These are phyloP conservation scores for Calocybe gambosa DNA, from an alignment of 1,284 basidiomycete species.

Conservation along the genomic window DNA sequence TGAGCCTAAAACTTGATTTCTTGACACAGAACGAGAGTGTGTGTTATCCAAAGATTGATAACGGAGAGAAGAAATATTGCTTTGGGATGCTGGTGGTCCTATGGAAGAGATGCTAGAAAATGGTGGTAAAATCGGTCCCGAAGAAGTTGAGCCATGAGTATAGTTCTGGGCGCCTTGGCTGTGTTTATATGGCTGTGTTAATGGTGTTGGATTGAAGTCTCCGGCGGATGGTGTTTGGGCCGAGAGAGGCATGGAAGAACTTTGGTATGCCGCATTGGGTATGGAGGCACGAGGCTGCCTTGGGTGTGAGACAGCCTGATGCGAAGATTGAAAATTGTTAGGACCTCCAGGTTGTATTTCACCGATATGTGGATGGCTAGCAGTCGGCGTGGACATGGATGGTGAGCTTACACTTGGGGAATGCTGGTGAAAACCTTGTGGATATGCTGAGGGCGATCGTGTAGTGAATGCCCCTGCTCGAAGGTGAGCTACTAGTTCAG, in stretches of 20 bases:
- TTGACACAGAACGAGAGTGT: slow-evolving; percentile 31
- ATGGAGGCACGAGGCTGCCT: slow-evolving; percentile 27
- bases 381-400: slow-evolving; percentile 51
- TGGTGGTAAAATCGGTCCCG: slow-evolving; percentile 57
- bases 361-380: slow-evolving; percentile 36
- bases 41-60: slow-evolving; percentile 43
- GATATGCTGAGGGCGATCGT: slow-evolving; percentile 61
- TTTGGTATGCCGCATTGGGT: slow-evolving; percentile 23
- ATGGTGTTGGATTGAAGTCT: slow-evolving; percentile 23
- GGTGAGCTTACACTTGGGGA: slow-evolving; percentile 67
- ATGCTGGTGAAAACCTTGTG: slow-evolving; percentile 47
- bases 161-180: slow-evolving; percentile 25
- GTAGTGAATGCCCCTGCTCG: slow-evolving; percentile 44
- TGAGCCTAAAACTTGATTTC: slow-evolving; percentile 37
- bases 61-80: slow-evolving; percentile 52
- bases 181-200: slow-evolving; percentile 27
- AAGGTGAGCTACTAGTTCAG: slow-evolving; percentile 67
- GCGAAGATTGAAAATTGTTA: slow-evolving; percentile 25
- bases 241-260: slow-evolving; percentile 21
- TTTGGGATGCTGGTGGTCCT: slow-evolving; percentile 41
- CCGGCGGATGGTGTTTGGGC: slow-evolving; percentile 19
- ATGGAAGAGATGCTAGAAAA: slow-evolving; percentile 64
- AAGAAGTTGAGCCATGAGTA: slow-evolving; percentile 23
- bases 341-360: slow-evolving; percentile 26
- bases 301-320: slow-evolving; percentile 23